Base-by-base conservation (phyloP, 306 rosid genomes). In the Glycine soja region DNA sequence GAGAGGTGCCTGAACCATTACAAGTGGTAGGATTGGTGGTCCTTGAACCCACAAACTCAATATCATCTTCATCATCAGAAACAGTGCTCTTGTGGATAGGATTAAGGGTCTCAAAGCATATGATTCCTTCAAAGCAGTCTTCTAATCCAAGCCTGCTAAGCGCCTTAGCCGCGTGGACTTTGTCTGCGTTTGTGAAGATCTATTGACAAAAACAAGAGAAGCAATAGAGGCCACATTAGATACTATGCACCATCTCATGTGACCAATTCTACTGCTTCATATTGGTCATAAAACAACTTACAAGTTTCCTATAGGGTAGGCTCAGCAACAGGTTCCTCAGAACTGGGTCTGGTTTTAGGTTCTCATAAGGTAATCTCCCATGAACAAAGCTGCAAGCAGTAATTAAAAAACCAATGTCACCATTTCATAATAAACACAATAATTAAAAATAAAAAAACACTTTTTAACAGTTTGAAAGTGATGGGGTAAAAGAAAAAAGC, bases 181-280 rank as follows among this genome's bases (percentile, higher is more conserved):
- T 83, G 84, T 96, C 99, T 42, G 97, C 99, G 14, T 96, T 93
- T 84, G 99, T 96, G 89, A 96, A 96, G 51, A 96, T 93, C 99
- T 96, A 38, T 65, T 50, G 10, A 70, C 54, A n/a, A 83, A 77
- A 34, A 38, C 32, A 76, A 71, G 38, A 79, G 42, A 71, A 19
- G 30, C 30, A 24, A 24, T 24, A 24, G 30, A 24, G 30, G 43
- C 10, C 71, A 38, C 51, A 83, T 80, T 74, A 75, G 77, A 81
- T 69, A 79, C 46, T 74, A 81, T 58, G 81, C 15, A 76, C 77
- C 47, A 62, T 47, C 24, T 24, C 2, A 24, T 24, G 30, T 24
- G 30, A 24, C 76, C 65, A 16, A 53, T 75, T 19, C 53, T 30
- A 47, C 4, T 52, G 64, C 74, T 75, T 63, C 68, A 24, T 61